These are phyloP conservation scores for Echria macrotheca DNA, from an alignment of 495 filamentous ascomycete species.

Conservation along the genomic window DNA sequence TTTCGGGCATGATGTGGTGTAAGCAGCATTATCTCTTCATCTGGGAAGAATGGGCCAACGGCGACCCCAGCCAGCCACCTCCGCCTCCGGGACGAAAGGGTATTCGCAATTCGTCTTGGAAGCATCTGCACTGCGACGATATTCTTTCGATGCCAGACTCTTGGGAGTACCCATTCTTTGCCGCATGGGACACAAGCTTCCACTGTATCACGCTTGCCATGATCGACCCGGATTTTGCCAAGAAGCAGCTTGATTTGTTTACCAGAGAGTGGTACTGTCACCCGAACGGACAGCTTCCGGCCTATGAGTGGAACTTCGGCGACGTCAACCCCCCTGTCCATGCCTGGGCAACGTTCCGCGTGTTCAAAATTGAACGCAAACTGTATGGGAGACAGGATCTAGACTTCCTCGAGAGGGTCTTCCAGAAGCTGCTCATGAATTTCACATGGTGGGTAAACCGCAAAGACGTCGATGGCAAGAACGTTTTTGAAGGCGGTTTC, in stretches of 20 bases:
- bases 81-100: constrained; percentile 75
- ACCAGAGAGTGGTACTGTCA: constrained; percentile 99
- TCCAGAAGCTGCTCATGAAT: constrained; percentile 91
- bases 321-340: constrained; percentile 97
- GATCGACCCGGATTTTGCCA: constrained; percentile 96
- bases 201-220: constrained; percentile 93
- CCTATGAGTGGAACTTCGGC: constrained; percentile 94
- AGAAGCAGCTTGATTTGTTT: constrained; percentile 93
- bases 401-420: constrained; percentile 92
- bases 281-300: constrained; percentile 86
- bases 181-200: constrained; percentile 95
- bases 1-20: constrained; percentile 95
- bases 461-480: constrained; percentile 89
- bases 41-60: constrained; percentile 96
- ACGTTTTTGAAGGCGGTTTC: constrained; percentile 95
- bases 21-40: constrained; percentile 97
- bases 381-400: constrained; percentile 91
- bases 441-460: constrained; percentile 99
- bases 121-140: constrained; percentile 88
- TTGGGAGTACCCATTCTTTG: constrained; percentile 98
- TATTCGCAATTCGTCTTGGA: constrained; percentile 85
- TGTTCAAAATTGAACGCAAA: constrained; percentile 97
- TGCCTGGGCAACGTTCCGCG: constrained; percentile 90
- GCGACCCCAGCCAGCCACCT: constrained; percentile 63
- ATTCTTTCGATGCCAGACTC: constrained; percentile 96